phyloP scores from a whole-genome alignment of 1,284 basidiomycete genomes.

The Cutaneotrichosporon daszewskae region DNA sequence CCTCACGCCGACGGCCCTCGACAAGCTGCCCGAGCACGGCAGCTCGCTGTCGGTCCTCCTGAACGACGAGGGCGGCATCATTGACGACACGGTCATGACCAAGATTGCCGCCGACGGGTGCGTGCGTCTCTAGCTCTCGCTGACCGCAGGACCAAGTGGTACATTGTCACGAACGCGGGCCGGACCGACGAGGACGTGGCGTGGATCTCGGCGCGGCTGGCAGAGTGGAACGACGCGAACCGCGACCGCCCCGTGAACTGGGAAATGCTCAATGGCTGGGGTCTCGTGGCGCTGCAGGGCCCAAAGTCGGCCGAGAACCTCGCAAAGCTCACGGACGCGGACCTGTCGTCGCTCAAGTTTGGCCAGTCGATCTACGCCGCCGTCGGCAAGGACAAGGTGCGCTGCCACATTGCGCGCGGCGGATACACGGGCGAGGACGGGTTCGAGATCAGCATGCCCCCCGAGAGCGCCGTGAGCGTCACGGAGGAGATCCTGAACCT shows the following conservation, averaged over 20 bases:
- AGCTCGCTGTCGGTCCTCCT: conserved; percentile 83
- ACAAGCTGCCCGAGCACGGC: conserved; percentile 60
- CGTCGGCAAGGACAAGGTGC: conserved; percentile 57
- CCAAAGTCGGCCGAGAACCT: conserved; percentile 76
- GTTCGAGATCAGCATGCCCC: conserved; percentile 93
- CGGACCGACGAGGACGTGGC: conserved; percentile 72
- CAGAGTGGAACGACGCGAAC: conserved; percentile 65
- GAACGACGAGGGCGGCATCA: conserved; percentile 84
- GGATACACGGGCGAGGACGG: conserved; percentile 99
- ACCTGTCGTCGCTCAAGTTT: conserved; percentile 69
- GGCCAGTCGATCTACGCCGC: conserved; percentile 71
- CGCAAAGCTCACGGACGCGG: conserved; percentile 61
- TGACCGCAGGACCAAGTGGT: conserved; percentile 77
- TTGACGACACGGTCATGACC: conserved; percentile 84
- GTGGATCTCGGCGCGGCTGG: conserved; percentile 66
- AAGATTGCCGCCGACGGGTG: conserved; percentile 64
- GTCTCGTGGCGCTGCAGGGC: conserved; percentile 86
- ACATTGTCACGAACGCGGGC: conserved; percentile 95
- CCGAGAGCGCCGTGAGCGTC: conserved; percentile 64
- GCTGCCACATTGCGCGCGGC: conserved; percentile 86
- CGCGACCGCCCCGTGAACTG: conserved; percentile 64
- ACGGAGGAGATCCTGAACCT: conserved; percentile 60
- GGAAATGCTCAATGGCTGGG: conserved; percentile 77
- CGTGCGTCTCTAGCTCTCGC: no score
- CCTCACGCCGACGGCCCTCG: conserved; percentile 74